Evolutionary conservation across 2,329 filamentous ascomycete species (phyloP).

Genomic region (Aspergillus candidus): DNA sequence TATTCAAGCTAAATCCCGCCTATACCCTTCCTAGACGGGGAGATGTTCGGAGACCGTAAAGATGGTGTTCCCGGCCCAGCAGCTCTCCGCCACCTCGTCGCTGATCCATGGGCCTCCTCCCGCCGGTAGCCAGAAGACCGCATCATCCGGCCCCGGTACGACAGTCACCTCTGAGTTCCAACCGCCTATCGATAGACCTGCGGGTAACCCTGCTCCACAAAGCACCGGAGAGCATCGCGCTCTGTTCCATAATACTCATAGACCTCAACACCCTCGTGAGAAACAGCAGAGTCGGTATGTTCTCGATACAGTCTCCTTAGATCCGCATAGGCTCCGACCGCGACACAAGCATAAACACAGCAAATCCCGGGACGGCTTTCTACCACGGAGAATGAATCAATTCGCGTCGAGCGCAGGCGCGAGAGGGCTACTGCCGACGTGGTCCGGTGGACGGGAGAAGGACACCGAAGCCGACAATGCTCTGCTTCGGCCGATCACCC

Average conservation of each 20-base stretch:
- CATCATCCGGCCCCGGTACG: conserved; percentile 11
- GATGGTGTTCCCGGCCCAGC: conserved; percentile 12
- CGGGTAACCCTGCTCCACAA: conserved; percentile 1
- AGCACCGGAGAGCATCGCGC: conserved; percentile 9
- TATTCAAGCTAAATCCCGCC: too few species aligned
- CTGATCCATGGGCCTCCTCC: conserved; percentile 20
- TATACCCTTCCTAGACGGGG: too few species aligned
- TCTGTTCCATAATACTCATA: conserved; percentile 3
- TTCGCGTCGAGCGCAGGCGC: conserved; percentile 26
- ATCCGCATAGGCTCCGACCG: conserved; percentile 6
- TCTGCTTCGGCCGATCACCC: conserved; percentile 24
- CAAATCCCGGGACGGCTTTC: conserved; percentile 27
- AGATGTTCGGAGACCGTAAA: too few species aligned
- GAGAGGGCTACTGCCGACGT: conserved; percentile 27
- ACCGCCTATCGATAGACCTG: neutral
- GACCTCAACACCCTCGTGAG: conserved; percentile 2
- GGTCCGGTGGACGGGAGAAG: conserved; percentile 24
- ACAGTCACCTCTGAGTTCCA: neutral
- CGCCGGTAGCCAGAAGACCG: conserved; percentile 9
- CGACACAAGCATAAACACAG: conserved; percentile 23
- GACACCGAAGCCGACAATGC: conserved; percentile 27
- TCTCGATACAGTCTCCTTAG: conserved; percentile 15
- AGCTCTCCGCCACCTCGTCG: conserved; percentile 16
- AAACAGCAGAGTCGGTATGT: conserved; percentile 16
- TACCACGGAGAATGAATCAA: conserved; percentile 30